Evolutionary conservation across 768 basidiomycete species (phyloP).

Genomic region (Suillus decipiens): DNA sequence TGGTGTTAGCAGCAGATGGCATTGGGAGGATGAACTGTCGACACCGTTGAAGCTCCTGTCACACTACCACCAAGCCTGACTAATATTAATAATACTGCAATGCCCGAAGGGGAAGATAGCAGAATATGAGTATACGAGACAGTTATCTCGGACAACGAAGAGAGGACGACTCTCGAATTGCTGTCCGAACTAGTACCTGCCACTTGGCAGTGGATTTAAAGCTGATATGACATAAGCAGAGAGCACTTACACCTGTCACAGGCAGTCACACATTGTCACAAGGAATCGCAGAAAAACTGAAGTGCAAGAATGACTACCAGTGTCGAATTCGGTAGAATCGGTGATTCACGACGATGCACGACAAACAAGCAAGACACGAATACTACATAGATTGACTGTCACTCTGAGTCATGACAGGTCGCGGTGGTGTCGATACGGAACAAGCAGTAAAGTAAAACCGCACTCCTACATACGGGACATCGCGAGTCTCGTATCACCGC

Average conservation of each 20-base stretch:
- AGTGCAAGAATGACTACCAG: background rate
- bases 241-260: background rate
- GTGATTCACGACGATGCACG: background rate
- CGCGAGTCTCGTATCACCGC: conserved; percentile 45
- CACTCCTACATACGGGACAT: conserved; percentile 55
- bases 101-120: background rate
- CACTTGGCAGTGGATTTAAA: background rate
- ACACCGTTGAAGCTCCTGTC: background rate
- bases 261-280: background rate
- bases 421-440: conserved; percentile 47
- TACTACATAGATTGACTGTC: conserved; percentile 9
- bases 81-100: background rate
- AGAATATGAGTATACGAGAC: background rate
- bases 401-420: conserved; percentile 16
- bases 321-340: background rate
- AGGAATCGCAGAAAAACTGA: too few species aligned
- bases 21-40: background rate
- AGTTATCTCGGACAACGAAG: background rate
- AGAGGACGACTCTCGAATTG: background rate
- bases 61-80: conserved; percentile 2
- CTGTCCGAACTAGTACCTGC: background rate
- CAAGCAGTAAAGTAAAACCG: conserved; percentile 56
- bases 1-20: conserved; percentile 12
- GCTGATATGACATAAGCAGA: background rate
- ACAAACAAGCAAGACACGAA: background rate